These are phyloP conservation scores for Pestalotiopsis sp. DNA, from an alignment of 2,329 filamentous ascomycete species.

Conservation along the genomic window DNA sequence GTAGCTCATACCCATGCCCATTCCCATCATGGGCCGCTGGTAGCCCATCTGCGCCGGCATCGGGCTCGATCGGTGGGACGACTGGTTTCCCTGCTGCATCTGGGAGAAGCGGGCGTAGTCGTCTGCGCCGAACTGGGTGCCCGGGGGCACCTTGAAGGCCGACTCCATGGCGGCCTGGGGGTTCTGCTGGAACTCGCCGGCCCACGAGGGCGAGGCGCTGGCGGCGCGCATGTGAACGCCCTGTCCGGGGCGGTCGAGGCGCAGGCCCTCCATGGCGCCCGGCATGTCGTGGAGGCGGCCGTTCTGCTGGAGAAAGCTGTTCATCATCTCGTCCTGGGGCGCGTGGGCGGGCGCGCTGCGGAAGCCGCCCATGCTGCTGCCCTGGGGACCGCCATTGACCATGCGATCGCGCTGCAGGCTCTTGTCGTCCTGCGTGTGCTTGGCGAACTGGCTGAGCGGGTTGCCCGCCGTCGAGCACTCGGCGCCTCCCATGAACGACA, in stretches of 20 bases:
- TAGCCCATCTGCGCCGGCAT: slow-evolving; percentile 55
- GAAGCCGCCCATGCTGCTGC: slow-evolving; percentile 73
- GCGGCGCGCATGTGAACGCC: slow-evolving; percentile 52
- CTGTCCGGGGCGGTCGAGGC: slow-evolving; percentile 47
- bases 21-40: slow-evolving; percentile 45
- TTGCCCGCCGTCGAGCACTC: slow-evolving; percentile 97
- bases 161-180: slow-evolving; percentile 70
- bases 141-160: slow-evolving; percentile 60
- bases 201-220: slow-evolving; percentile 55
- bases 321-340: slow-evolving; percentile 69
- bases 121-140: slow-evolving; percentile 70
- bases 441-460: slow-evolving; percentile 94
- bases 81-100: slow-evolving; percentile 53
- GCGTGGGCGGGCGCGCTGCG: slow-evolving; percentile 68
- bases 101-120: slow-evolving; percentile 90
- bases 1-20: slow-evolving; percentile 52
- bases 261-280: slow-evolving; percentile 45
- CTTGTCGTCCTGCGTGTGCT: slow-evolving; percentile 95
- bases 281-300: slow-evolving; percentile 57
- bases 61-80: slow-evolving; percentile 49
- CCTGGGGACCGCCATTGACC: slow-evolving; percentile 70
- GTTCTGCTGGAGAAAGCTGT: slow-evolving; percentile 64
- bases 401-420: slow-evolving; percentile 89
- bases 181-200: slow-evolving; percentile 47
- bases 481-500: slow-evolving; percentile 89